Evolutionary conservation across 495 filamentous ascomycete genomes (phyloP), one percentile per base, ranked within the genome.

Genomic region (Penicillium fimorum): DNA sequence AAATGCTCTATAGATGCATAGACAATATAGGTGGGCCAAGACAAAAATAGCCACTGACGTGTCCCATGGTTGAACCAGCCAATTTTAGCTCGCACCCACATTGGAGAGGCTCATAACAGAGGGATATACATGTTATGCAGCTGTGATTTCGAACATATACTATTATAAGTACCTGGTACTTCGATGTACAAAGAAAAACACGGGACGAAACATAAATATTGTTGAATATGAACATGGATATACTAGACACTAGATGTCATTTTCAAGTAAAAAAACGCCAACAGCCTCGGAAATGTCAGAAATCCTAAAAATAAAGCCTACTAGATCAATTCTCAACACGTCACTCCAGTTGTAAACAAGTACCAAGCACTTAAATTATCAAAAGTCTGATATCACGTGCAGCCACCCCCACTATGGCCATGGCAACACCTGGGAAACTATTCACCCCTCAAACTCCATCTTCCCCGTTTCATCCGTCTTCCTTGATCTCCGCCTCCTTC

Each of bases 401-500:
- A 55, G 57, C 46, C 47, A 56, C 48, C 61, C 20, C 37, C 54
- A 53, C 70, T 59, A 67, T 68, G 62, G 63, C 57, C 62, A 67
- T 67, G 62, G 63, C 65, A 72, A 70, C 67, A 69, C 69, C 65
- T 66, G 65, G 66, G 63, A 68, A 67, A 70, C 63, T 67, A 66
- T 54, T 54, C 52, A 54, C 70, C 64, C 65, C 71, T 68, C 71
- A 69, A 70, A 68, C 65, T 70, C 66, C 60, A 69, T 68, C 64
- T 67, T 67, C 68, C 68, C 67, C 69, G 50, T 52, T 25, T 52
- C 67, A 53, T 65, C 61, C 59, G 53, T 61, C 62, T 62, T 63
- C 62, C 50, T 47, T 70, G 58, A 62, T 58, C 63, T 59, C 57
- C 57, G 42, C 50, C 33, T 42, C 29, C 45, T 52, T 61, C 49